Conservation (phyloP, 495 filamentous ascomycete genomes). For the Aspergillus sparsus region DNA sequence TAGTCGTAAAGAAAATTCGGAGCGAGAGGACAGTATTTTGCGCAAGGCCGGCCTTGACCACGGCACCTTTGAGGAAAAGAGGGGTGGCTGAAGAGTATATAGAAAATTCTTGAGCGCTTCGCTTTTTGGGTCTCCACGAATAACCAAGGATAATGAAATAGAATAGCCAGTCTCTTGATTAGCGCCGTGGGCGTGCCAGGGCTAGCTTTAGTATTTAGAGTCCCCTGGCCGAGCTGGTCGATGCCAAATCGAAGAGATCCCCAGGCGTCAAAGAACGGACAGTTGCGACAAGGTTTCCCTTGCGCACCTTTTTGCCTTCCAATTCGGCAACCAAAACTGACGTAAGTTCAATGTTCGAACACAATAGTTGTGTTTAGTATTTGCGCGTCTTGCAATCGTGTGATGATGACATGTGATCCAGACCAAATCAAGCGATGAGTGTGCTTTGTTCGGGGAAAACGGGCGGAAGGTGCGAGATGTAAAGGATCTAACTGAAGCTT, state of each 20-base stretch:
- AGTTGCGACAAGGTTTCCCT: not conserved
- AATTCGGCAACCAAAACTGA: too few relatives aligned
- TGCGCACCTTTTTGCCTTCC: too few relatives aligned
- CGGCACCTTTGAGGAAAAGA: not conserved
- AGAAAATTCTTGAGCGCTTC: not conserved
- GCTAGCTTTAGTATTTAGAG: not conserved
- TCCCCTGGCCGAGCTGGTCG: not conserved
- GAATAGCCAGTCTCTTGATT: not conserved
- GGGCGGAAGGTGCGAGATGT: too few relatives aligned
- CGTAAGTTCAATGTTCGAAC: too few relatives aligned
- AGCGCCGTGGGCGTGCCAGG: not conserved
- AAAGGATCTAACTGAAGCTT: not conserved
- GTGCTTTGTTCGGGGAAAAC: too few relatives aligned
- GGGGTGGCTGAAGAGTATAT: not conserved
- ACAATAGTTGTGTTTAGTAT: too few relatives aligned
- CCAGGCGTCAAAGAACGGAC: not conserved
- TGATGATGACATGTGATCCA: too few relatives aligned
- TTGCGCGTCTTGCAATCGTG: too few relatives aligned
- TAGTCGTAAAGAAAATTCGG: not conserved
- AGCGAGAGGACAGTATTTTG: conserved; percentile 2
- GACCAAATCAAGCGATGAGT: too few relatives aligned
- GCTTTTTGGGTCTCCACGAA: not conserved
- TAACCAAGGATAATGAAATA: too few relatives aligned
- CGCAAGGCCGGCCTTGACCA: conserved; percentile 20
- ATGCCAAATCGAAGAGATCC: not conserved